These are phyloP conservation scores for Cercophora sp. DNA, from an alignment of 495 filamentous ascomycete species.

Conservation along the genomic window DNA sequence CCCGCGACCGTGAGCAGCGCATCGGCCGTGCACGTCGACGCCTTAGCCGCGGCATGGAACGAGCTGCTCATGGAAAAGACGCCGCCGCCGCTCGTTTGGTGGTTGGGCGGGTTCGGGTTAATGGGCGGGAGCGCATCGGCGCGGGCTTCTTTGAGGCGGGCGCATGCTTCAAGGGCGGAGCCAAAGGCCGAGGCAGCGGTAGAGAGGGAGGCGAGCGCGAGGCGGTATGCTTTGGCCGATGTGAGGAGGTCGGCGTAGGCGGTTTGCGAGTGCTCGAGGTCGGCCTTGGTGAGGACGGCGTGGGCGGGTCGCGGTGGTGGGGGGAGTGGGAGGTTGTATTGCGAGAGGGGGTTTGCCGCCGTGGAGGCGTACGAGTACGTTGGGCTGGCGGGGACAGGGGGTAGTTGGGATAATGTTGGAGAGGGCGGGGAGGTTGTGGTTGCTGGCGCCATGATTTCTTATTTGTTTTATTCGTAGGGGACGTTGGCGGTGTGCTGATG, in stretches of 20 bases:
- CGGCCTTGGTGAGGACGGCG: constrained; percentile 55
- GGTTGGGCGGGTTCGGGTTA: constrained; percentile 10
- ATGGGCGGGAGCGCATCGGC: constrained; percentile 37
- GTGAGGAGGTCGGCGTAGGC: constrained; percentile 58
- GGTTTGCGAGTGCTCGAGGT: constrained; percentile 55
- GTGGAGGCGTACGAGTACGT: constrained; percentile 60
- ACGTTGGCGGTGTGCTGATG: too few species aligned
- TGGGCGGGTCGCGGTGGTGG: constrained; percentile 53
- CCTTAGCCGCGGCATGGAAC: constrained; percentile 41
- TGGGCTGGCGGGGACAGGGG: constrained; percentile 53
- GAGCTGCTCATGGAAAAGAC: constrained; percentile 37
- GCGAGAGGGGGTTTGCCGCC: constrained; percentile 52
- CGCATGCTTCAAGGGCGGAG: constrained; percentile 57
- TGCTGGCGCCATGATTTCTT: constrained; percentile 2
- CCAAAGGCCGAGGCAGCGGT: constrained; percentile 58
- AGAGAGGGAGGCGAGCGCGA: constrained; percentile 54
- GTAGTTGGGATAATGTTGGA: constrained; percentile 45
- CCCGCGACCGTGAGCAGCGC: constrained; percentile 54
- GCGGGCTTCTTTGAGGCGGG: constrained; percentile 59
- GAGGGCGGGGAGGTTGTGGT: constrained; percentile 28
- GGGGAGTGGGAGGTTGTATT: constrained; percentile 54
- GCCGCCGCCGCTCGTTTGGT: constrained; percentile 19
- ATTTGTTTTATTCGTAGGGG: too few species aligned
- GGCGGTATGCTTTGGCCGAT: constrained; percentile 56
- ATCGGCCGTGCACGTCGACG: constrained; percentile 53